Conservation (phyloP, 495 filamentous ascomycete genomes). For the Penicillium nucicola region DNA sequence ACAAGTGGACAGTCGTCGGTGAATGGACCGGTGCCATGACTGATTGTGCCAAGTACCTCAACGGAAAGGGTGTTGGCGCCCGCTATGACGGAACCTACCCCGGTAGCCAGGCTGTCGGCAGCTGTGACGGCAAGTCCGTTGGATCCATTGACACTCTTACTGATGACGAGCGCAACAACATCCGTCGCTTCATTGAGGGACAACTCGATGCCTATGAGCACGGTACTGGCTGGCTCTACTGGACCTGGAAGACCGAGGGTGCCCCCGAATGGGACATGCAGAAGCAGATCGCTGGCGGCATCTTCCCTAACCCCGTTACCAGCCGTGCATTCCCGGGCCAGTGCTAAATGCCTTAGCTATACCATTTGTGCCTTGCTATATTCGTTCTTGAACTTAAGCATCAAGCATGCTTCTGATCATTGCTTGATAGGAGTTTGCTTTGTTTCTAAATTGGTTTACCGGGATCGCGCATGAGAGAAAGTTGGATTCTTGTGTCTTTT, state of each 20-base stretch:
- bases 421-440: background rate
- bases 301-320: slow-evolving; percentile 62
- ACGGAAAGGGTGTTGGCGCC: slow-evolving; percentile 64
- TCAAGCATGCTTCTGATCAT: background rate
- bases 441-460: slow-evolving; percentile 3
- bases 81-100: slow-evolving; percentile 66
- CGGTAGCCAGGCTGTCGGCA: slow-evolving; percentile 47
- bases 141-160: slow-evolving; percentile 54
- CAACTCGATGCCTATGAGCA: slow-evolving; percentile 73
- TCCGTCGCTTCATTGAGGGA: slow-evolving; percentile 63
- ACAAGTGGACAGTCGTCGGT: slow-evolving; percentile 71
- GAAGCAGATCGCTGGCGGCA: slow-evolving; percentile 53
- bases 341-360: slow-evolving; percentile 28
- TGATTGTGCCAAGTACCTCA: slow-evolving; percentile 71
- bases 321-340: slow-evolving; percentile 46
- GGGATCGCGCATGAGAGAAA: background rate
- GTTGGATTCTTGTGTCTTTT: background rate
- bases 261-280: slow-evolving; percentile 87
- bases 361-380: background rate
- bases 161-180: slow-evolving; percentile 51
- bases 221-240: slow-evolving; percentile 72
- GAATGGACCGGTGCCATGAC: slow-evolving; percentile 71
- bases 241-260: slow-evolving; percentile 83
- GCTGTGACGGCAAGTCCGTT: slow-evolving; percentile 55
- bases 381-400: background rate